A percentile compares a stretch with the other conserved stretches of the same genome.
phyloP scores from a whole-genome alignment of 495 filamentous ascomycete species.

The Penicillium coprophilum region DNA sequence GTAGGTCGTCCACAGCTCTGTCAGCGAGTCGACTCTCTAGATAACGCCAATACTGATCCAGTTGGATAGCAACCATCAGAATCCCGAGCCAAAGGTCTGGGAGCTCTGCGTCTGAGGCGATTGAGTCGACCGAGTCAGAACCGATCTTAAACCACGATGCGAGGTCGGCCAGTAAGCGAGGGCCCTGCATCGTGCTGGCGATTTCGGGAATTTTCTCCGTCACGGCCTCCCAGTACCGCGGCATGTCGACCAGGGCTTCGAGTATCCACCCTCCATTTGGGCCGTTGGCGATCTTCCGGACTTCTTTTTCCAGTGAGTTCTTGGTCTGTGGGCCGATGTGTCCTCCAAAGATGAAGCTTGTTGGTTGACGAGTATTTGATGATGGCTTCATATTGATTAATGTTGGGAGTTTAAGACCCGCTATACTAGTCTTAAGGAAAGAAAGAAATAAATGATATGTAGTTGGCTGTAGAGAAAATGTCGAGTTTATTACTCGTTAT shows the following conservation, averaged over 20 bases:
- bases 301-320: constrained; percentile 1
- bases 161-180: background rate
- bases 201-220: constrained; percentile 23
- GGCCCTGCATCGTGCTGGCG: constrained; percentile 4
- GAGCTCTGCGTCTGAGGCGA: background rate
- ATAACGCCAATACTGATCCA: constrained; percentile 27
- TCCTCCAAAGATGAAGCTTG: background rate
- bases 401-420: too few species aligned
- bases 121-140: background rate
- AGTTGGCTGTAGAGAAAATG: too few species aligned
- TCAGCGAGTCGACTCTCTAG: constrained; percentile 11
- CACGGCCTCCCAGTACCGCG: constrained; percentile 29
- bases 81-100: constrained; percentile 10
- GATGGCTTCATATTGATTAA: too few species aligned
- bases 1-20: background rate
- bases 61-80: constrained; percentile 32
- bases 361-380: background rate
- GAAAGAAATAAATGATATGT: too few species aligned
- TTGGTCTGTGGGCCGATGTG: constrained; percentile 10
- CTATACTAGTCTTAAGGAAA: too few species aligned
- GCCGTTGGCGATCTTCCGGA: constrained; percentile 11
- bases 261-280: constrained; percentile 26
- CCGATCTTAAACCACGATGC: background rate
- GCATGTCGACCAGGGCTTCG: constrained; percentile 22
- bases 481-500: too few species aligned